A percentile compares a stretch with the other conserved stretches of the same genome.
Evolutionary conservation across 1,284 basidiomycete species (phyloP).

Genomic region (Leccinum fuscescens): DNA sequence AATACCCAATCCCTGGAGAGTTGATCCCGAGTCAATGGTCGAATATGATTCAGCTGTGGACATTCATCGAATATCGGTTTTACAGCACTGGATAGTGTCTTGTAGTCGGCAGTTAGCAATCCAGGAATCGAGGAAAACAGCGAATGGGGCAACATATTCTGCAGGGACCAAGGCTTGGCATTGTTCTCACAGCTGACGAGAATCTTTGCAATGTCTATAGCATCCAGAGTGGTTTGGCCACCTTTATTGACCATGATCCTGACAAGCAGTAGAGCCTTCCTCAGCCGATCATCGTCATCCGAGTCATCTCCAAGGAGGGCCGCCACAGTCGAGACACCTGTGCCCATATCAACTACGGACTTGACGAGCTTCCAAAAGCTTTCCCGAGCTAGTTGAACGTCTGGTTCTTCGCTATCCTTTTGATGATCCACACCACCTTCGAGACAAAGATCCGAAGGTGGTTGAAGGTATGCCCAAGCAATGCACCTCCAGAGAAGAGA

Average conservation of each 20-base stretch:
- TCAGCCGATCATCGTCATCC: conserved; percentile 42
- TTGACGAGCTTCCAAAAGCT: conserved; percentile 51
- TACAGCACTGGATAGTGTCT: conserved; percentile 44
- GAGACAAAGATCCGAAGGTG: conserved; percentile 35
- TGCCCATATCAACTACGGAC: conserved; percentile 58
- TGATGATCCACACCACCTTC: conserved; percentile 40
- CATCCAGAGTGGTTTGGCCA: conserved; percentile 48
- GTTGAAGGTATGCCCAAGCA: conserved; percentile 63
- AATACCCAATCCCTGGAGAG: conserved; percentile 54
- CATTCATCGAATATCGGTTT: conserved; percentile 52
- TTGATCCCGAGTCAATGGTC: conserved; percentile 55
- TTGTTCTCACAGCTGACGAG: conserved; percentile 43
- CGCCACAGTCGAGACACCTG: conserved; percentile 55
- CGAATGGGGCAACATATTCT: conserved; percentile 50
- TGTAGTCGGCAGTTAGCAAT: conserved; percentile 57
- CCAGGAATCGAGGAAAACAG: conserved; percentile 61
- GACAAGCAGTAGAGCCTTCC: conserved; percentile 46
- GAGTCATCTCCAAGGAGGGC: conserved; percentile 46
- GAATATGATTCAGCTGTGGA: conserved; percentile 49
- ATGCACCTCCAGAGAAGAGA: conserved; percentile 63
- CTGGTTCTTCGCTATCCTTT: conserved; percentile 31
- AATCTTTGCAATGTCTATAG: conserved; percentile 48
- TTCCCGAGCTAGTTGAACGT: conserved; percentile 35
- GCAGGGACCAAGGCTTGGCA: conserved; percentile 42
- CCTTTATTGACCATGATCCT: conserved; percentile 55